These are phyloP conservation scores for Phoenix dactylifera DNA, from an alignment of 176 grass and related monocot genomes.

Conservation along the genomic window DNA sequence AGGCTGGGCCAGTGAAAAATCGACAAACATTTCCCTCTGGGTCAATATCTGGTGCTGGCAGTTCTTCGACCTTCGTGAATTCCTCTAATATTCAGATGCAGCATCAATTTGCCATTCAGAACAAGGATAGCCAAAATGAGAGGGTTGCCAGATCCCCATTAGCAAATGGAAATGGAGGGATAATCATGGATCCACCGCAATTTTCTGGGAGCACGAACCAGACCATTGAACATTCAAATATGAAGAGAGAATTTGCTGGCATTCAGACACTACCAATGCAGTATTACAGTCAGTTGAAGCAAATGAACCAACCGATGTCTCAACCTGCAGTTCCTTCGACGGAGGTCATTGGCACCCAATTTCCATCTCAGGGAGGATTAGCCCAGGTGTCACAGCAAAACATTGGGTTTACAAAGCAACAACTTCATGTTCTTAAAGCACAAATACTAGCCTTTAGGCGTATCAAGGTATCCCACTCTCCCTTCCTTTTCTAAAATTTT, in stretches of 20 bases:
- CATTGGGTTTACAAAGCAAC: constrained; percentile 77
- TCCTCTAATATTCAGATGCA: constrained; percentile 52
- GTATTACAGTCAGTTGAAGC: constrained; percentile 51
- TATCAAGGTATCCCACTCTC: constrained; percentile 55
- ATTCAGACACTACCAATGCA: constrained; percentile 55
- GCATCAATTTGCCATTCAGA: constrained; percentile 36
- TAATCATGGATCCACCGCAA: constrained; percentile 36
- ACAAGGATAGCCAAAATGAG: constrained; percentile 48
- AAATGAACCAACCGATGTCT: constrained; percentile 27
- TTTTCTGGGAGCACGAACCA: constrained; percentile 37
- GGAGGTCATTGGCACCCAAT: constrained; percentile 26
- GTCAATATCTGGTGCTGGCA: constrained; percentile 36
- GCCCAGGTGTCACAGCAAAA: constrained; percentile 14
- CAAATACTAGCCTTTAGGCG: constrained; percentile 99
- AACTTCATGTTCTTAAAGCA: constrained; percentile 95
- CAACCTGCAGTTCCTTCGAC: constrained; percentile 18
- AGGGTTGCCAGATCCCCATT: constrained; percentile 43
- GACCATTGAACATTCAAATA: constrained; percentile 39
- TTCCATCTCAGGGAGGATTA: constrained; percentile 29
- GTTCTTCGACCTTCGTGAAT: constrained; percentile 40
- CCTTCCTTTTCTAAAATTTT: too few relatives aligned
- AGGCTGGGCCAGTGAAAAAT: constrained; percentile 39
- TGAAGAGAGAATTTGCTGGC: constrained; percentile 32
- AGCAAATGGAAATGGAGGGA: constrained; percentile 32
- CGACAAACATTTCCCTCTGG: constrained; percentile 33